Base-by-base conservation (phyloP, 306 rosid species). In the Prinsepia uniflora region DNA sequence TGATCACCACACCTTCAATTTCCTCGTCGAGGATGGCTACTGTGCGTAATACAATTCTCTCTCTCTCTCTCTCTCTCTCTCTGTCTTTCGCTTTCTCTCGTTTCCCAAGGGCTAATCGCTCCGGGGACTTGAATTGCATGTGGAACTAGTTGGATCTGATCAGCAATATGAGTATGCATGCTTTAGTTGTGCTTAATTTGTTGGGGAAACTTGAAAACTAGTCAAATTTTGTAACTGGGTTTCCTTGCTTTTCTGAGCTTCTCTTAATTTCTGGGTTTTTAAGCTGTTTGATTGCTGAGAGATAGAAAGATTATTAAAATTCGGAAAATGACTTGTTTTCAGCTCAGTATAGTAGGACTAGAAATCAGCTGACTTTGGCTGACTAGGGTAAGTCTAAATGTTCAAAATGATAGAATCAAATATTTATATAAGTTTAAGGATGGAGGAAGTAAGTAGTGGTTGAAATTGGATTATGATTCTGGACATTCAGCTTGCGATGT, bases 1-100 rank as follows among this genome's bases (percentile, higher is more conserved):
- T 67, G 98, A 92, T 79, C 91, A 83, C 72, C 98, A 92, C 74
- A 86, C 98, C 79, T 92, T 92, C 88, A 90, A 78, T 82, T 92
- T 92, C 48, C 82, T 92, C 0, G 87, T 92, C 47, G 90, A 92
- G 70, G 96, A 92, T 81, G 98, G 98, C 71, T 92, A 90, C 71
- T 89, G 98, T 92, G 48, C 13, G 70, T 48, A 0, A 0, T 55
- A 13, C 72, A 82, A 66, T 64, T 6, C 19, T 12, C 40, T 7
- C 36, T 57, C 0, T 47, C 14, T 10, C 19, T 72, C 10, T 8
- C 40, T 58, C 9, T 72, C 9, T 7, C 43, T 59, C 40, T 45
- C 55, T 71, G n/a, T 45, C n/a, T 34, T 43, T 47, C 11, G 42
- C 40, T 79, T 69, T 74, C 68, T 63, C 34, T 57, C 39, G 62